phyloP scores from a whole-genome alignment of 2,329 filamentous ascomycete genomes.

The Cryphonectria radicalis region DNA sequence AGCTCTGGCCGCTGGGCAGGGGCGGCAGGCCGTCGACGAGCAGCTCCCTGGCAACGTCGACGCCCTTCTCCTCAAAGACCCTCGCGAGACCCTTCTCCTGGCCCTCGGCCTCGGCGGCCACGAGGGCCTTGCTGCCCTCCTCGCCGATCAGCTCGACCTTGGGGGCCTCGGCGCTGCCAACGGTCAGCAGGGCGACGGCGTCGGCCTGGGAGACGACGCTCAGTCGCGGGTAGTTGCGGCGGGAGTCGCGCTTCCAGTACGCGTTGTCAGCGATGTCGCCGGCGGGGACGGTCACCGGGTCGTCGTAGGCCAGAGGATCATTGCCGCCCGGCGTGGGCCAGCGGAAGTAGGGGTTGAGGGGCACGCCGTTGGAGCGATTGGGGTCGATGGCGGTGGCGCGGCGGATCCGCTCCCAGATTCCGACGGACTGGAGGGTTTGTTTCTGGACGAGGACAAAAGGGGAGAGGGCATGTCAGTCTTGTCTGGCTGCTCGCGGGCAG shows the following conservation, averaged over 20 bases:
- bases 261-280: constrained; percentile 89
- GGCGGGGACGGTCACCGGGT: constrained; percentile 82
- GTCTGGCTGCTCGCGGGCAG: constrained; percentile 15
- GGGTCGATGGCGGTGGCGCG: constrained; percentile 79
- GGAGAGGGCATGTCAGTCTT: constrained; percentile 31
- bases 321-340: constrained; percentile 78
- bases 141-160: constrained; percentile 80
- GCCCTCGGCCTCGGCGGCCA: constrained; percentile 75
- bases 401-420: constrained; percentile 86
- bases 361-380: constrained; percentile 87
- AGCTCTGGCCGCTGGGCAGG: constrained; percentile 73
- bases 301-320: constrained; percentile 74
- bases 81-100: constrained; percentile 72
- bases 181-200: constrained; percentile 79
- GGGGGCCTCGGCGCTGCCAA: constrained; percentile 80
- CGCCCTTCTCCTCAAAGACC: constrained; percentile 68
- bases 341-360: constrained; percentile 90
- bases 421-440: constrained; percentile 90
- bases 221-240: constrained; percentile 79
- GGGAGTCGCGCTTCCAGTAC: constrained; percentile 93
- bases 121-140: constrained; percentile 65
- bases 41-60: constrained; percentile 59
- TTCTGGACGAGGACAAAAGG: constrained; percentile 62
- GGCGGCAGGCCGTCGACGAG: constrained; percentile 83
- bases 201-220: constrained; percentile 84